These are phyloP conservation scores for Stagonosporopsis chrysanthemi DNA, from an alignment of 2,329 filamentous ascomycete genomes.

Conservation along the genomic window DNA sequence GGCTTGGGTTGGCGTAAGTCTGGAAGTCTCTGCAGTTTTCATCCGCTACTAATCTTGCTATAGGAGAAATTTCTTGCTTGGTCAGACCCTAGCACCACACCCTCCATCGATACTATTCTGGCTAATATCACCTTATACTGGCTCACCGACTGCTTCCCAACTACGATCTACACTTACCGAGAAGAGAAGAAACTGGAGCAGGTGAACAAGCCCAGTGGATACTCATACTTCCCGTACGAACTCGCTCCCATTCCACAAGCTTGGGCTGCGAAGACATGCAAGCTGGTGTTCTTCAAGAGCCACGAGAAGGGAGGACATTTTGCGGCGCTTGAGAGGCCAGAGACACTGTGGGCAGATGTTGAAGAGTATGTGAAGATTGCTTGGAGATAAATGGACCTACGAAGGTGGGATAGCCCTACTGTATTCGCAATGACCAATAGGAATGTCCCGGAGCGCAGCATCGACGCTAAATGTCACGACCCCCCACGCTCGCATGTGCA, in stretches of 20 bases:
- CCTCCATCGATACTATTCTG: constrained; percentile 55
- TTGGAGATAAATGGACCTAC: constrained; percentile 28
- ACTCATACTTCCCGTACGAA: constrained; percentile 55
- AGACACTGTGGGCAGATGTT: constrained; percentile 53
- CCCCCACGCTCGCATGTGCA: constrained; percentile 5
- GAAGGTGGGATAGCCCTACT: too few relatives aligned
- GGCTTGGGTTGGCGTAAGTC: constrained; percentile 59
- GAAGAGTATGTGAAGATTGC: constrained; percentile 53
- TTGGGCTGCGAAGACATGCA: constrained; percentile 51
- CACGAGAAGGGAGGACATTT: constrained; percentile 57
- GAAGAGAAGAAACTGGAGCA: constrained; percentile 35
- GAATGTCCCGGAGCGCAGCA: background rate
- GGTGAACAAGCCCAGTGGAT: constrained; percentile 54
- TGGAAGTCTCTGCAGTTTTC: background rate
- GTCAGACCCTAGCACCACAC: constrained; percentile 53
- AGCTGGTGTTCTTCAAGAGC: constrained; percentile 46
- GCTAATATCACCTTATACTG: constrained; percentile 63
- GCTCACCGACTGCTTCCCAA: constrained; percentile 60
- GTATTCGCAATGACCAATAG: constrained; percentile 1
- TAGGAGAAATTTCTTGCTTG: constrained; percentile 64
- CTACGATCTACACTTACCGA: constrained; percentile 61
- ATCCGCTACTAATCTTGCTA: background rate
- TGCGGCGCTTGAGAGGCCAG: constrained; percentile 57
- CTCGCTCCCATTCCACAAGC: constrained; percentile 49
- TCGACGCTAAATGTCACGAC: background rate